Base-by-base conservation (phyloP, 148 eudicot genomes). In the Rhododendron kiyosumense region DNA sequence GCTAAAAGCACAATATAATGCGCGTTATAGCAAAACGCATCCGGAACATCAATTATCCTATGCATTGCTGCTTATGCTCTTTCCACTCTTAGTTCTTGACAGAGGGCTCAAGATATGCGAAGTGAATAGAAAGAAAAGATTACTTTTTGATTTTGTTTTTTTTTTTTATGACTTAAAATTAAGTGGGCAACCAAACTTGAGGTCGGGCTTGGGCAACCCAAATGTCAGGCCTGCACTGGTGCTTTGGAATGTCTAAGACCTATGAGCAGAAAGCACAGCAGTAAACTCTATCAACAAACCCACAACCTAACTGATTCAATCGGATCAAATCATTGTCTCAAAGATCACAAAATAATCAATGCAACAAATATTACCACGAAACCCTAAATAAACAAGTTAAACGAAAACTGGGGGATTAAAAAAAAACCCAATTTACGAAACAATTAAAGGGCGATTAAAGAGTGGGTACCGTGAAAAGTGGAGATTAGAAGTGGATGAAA, bases 401-500 rank as follows among this genome's bases (percentile, higher is more conserved):
- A 85, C 48, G 12, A 38, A 54, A 89, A 61, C 11, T 11, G 18
- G 45, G 43, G 38, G 5, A 41, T 52, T 76, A 17, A 49, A 54
- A 5, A 30, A n/a, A 51, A 22, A 24, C 84, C 38, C 34, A 49
- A 24, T 7, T 73, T 13, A 4, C 18, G 22, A 49, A 18, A 2
- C n/a, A n/a, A 86, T 32, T 12, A 0, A 45, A n/a, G 63, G 45
- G 43, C n/a, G 76, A 52, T 71, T 67, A 32, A 17, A 1, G 61
- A 61, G 10, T 18, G 34, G n/a, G 52, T 85, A 96, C 99, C 99
- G 92, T 26, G 93, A 89, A 85, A 93, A 92, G 78, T 96, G 88
- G 85, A 93, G 86, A 84, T 89, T 90, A 67, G 96, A 87, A 86
- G 94, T 86, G 46, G 96, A 91, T 67, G 98, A 90, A 89, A 96